Evolutionary conservation across 345 rosid species (phyloP), one percentile per base, ranked within the genome.

Genomic region (Excoecaria cochinchinensis): DNA sequence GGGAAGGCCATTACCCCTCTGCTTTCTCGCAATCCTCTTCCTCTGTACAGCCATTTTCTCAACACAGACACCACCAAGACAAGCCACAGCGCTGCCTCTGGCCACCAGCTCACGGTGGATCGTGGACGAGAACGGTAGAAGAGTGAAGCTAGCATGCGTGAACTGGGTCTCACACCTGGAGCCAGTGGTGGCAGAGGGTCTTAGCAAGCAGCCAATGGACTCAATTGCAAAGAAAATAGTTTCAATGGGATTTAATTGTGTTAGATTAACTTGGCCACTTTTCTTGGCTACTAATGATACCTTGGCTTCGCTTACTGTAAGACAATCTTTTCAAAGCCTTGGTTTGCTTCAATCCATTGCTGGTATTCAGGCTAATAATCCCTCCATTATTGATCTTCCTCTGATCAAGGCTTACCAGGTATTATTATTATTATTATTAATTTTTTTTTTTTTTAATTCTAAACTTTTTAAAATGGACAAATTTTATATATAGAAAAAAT

Each of bases 351-450:
- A 87, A 59, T 81, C 89, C 71, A 84, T 95, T 67, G 79, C 89
- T 51, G 96, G 96, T 38, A 72, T 95, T 78, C 90, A 87, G 47
- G 75, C 85, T 66, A 86, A 91, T 85, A 95, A 95, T 77, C 99
- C 99, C 69, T 83, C 89, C 77, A 86, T 95, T 67, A 74, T 91
- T 61, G 97, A 95, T 76, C 84, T 89, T 36, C 76, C 99, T 55
- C 93, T 93, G 80, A 75, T 91, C 51, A 73, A 91, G 78, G 95
- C 96, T 79, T 93, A 62, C 67, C 90, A 90, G 99, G 99, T 95
- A 79, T 31, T 31, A 31, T n/a, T n/a, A 31, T 31, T 31, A 0
- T 31, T 31, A 36, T 16, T 42, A 38, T 5, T 16, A 3, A 11
- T 7, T 13, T 11, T 46, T 72, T 3, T 14, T 6, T 36, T 64